Evolutionary conservation across 192 early-diverging fungal species (phyloP).

Genomic region (Podila epicladia): DNA sequence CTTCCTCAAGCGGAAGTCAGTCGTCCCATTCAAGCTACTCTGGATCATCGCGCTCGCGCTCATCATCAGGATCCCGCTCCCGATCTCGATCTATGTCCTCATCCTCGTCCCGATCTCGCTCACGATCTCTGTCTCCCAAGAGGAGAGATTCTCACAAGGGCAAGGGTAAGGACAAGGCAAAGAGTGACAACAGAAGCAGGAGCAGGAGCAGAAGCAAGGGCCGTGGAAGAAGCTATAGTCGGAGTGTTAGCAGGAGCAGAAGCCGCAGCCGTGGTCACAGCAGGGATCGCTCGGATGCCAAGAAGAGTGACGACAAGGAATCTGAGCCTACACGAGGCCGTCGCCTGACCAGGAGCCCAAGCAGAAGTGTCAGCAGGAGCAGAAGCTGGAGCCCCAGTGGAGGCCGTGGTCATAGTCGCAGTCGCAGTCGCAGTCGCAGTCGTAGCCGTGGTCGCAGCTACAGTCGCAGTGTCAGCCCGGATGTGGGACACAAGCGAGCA

Average conservation of each 20-base stretch:
- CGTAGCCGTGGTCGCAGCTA: background rate
- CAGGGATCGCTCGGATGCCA: background rate
- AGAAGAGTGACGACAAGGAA: too few species aligned
- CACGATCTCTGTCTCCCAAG: conserved; percentile 16
- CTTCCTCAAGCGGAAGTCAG: conserved; percentile 21
- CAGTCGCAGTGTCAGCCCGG: background rate
- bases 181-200: conserved; percentile 27
- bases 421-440: background rate
- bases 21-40: conserved; percentile 19
- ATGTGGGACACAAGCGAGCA: background rate
- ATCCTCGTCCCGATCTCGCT: conserved; percentile 30
- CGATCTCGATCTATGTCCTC: conserved; percentile 7
- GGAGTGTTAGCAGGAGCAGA: conserved; percentile 15
- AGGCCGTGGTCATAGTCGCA: conserved; percentile 19
- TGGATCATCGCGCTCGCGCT: conserved; percentile 6
- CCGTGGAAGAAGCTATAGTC: background rate
- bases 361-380: conserved; percentile 13
- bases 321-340: conserved; percentile 18
- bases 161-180: conserved; percentile 15
- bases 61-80: conserved; percentile 24
- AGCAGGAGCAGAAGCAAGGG: conserved; percentile 30
- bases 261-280: background rate
- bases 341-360: conserved; percentile 21
- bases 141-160: conserved; percentile 9
- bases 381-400: conserved; percentile 12